phyloP scores from a whole-genome alignment of 345 rosid genomes.

The Eucalyptus pumila region DNA sequence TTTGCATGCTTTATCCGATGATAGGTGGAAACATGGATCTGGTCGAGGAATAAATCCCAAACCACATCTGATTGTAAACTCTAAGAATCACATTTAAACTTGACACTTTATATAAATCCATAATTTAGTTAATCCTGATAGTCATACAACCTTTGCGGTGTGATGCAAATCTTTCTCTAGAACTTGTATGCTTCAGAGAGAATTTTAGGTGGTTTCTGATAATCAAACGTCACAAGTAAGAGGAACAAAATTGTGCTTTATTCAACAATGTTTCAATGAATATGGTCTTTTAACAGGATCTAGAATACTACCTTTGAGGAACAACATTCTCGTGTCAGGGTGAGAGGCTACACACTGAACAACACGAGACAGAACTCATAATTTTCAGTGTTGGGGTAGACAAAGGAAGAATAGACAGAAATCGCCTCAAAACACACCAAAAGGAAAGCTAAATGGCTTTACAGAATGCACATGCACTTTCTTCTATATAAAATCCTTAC shows the following conservation, averaged over 20 bases:
- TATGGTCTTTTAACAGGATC: background rate
- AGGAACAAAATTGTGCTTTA: background rate
- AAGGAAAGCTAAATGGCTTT: background rate
- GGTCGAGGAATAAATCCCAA: background rate
- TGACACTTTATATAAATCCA: background rate
- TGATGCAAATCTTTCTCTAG: background rate
- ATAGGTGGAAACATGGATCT: background rate
- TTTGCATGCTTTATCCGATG: background rate
- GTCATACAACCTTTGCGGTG: background rate
- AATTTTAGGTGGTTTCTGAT: background rate
- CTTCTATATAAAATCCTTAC: background rate
- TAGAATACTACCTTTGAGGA: conserved; percentile 39
- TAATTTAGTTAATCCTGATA: background rate
- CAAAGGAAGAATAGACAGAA: background rate
- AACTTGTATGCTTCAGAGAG: background rate
- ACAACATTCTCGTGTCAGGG: background rate
- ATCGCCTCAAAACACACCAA: background rate
- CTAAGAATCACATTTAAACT: background rate
- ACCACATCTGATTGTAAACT: background rate
- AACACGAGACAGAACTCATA: background rate
- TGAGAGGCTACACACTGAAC: background rate
- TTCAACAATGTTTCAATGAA: background rate
- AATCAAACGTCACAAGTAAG: background rate
- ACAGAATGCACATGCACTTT: background rate
- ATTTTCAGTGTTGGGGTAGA: background rate